These are phyloP conservation scores for Ogataea degrootiae DNA, from an alignment of 805 yeast genomes.

Conservation along the genomic window DNA sequence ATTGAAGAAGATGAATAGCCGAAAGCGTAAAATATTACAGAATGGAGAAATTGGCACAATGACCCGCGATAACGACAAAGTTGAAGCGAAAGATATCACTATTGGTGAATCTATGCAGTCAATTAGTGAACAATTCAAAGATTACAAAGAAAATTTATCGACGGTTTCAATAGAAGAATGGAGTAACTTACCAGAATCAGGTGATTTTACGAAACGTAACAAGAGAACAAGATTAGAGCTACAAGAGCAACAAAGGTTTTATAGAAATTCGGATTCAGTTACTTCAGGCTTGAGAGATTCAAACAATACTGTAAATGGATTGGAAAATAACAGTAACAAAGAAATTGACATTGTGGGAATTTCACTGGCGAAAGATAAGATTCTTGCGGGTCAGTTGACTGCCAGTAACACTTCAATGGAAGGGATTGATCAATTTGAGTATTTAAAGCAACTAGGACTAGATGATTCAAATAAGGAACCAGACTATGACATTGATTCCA, in stretches of 20 bases:
- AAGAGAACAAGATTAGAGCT: conserved; percentile 63
- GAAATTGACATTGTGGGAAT: conserved; percentile 45
- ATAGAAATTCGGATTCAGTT: conserved; percentile 78
- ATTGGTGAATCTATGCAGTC: conserved; percentile 24
- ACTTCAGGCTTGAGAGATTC: conserved; percentile 33
- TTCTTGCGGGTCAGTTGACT: conserved; percentile 53
- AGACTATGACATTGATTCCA: conserved; percentile 7
- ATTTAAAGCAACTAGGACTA: conserved; percentile 36
- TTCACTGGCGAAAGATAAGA: conserved; percentile 58
- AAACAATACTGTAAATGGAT: conserved; percentile 29
- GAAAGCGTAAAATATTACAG: conserved; percentile 20
- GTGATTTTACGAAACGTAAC: conserved; percentile 77
- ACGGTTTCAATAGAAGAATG: conserved; percentile 66
- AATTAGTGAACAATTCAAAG: conserved; percentile 57
- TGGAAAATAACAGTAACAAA: conserved; percentile 17
- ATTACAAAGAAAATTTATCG: conserved; percentile 59
- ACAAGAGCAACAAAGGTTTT: conserved; percentile 61
- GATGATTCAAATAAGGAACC: conserved; percentile 8
- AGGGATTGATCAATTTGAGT: conserved; percentile 33
- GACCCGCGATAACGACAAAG: conserved; percentile 6
- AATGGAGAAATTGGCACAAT: conserved; percentile 1
- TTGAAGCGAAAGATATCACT: conserved; percentile 15
- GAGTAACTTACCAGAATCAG: conserved; percentile 80
- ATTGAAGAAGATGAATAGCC: conserved; percentile 19
- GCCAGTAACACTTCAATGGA: conserved; percentile 14